phyloP scores from a whole-genome alignment of 208 protist genomes.

The Herpetomonas tarakana region DNA sequence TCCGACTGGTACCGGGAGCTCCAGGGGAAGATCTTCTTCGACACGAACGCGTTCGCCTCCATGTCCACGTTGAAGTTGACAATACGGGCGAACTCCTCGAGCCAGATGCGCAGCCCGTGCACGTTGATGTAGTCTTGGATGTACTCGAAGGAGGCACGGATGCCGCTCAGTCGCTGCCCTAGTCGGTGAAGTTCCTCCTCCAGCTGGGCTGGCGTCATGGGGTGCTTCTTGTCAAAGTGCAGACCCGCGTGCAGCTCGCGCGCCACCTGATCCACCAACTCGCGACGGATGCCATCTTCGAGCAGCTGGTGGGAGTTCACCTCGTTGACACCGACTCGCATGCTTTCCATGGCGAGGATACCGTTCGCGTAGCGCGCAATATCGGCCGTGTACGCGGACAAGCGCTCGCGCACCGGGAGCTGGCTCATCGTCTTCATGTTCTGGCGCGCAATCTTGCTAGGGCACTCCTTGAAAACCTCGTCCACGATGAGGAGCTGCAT shows the following conservation, averaged over 20 bases:
- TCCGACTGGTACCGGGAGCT: slow-evolving; percentile 88
- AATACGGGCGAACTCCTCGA: slow-evolving; percentile 96
- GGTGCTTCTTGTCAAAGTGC: slow-evolving; percentile 46
- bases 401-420: slow-evolving; percentile 80
- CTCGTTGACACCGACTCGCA: slow-evolving; percentile 96
- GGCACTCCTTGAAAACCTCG: slow-evolving; percentile 65
- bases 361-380: slow-evolving; percentile 95
- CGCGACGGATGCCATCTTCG: slow-evolving; percentile 96
- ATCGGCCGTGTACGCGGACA: slow-evolving; percentile 89
- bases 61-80: slow-evolving; percentile 97
- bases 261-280: slow-evolving; percentile 86
- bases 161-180: slow-evolving; percentile 79
- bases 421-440: slow-evolving; percentile 88
- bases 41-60: slow-evolving; percentile 95
- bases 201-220: slow-evolving; percentile 32
- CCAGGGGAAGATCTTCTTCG: slow-evolving; percentile 91
- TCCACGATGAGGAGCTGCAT: slow-evolving; percentile 88
- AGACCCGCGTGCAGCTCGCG: slow-evolving; percentile 68
- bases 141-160: slow-evolving; percentile 95
- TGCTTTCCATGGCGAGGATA: slow-evolving; percentile 97
- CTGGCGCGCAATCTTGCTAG: slow-evolving; percentile 58
- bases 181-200: slow-evolving; percentile 82
- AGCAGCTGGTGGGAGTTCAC: slow-evolving; percentile 96
- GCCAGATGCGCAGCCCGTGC: slow-evolving; percentile 96
- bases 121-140: slow-evolving; percentile 98